Percentiles rank a stretch among this genome's conserved stretches.
Conservation (phyloP, 2,329 filamentous ascomycete genomes). For the Lasiodiplodia sp. region DNA sequence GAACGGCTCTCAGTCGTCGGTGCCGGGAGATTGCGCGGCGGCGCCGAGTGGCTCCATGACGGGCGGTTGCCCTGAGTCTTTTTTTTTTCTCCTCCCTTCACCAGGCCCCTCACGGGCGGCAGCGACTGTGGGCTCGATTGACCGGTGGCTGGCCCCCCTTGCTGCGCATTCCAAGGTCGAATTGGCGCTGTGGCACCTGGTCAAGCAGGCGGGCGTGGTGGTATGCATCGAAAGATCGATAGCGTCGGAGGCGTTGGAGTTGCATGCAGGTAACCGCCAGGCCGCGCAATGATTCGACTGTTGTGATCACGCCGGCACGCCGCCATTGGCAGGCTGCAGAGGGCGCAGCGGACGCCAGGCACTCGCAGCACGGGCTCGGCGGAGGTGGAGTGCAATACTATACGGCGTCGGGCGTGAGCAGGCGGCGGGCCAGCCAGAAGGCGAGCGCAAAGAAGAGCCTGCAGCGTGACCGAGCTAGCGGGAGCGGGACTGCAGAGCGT, state of each 20-base stretch:
- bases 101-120: conserved; percentile 11
- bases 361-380: conserved; percentile 16
- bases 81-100: background rate
- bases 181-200: conserved; percentile 24
- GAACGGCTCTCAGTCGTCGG: conserved; percentile 12
- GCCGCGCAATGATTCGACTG: conserved; percentile 22
- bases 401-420: conserved; percentile 12
- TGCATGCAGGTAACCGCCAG: conserved; percentile 29
- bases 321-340: conserved; percentile 25
- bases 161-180: conserved; percentile 24
- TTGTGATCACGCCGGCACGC: conserved; percentile 10
- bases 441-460: conserved; percentile 13
- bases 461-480: conserved; percentile 28
- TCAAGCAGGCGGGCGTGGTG: conserved; percentile 23
- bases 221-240: conserved; percentile 29
- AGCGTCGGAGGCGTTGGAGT: conserved; percentile 8
- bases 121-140: conserved; percentile 12
- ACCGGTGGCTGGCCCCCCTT: conserved; percentile 26
- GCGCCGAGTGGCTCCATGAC: background rate
- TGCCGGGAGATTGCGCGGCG: conserved; percentile 21
- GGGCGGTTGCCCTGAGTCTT: background rate
- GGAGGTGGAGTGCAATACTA: background rate
- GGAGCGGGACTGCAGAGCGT: conserved; percentile 29
- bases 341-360: conserved; percentile 5
- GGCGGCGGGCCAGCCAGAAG: conserved; percentile 13